phyloP scores from a whole-genome alignment of 2,329 filamentous ascomycete species.

The Fusarium goolgardi region DNA sequence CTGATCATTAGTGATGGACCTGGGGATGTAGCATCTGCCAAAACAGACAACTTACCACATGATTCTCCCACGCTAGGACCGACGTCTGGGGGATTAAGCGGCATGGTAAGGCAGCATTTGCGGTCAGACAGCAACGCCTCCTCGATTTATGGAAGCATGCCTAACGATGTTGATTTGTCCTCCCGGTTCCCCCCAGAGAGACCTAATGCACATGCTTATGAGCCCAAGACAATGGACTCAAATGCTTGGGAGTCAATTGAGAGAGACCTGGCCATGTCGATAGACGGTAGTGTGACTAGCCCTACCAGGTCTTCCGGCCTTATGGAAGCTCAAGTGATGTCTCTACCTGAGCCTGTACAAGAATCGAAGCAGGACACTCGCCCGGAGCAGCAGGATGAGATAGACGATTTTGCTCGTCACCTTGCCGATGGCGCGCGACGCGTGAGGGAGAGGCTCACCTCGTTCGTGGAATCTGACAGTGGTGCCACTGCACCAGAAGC shows the following conservation, averaged over 20 bases:
- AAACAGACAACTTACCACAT: conserved; percentile 35
- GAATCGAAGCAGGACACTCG: conserved; percentile 50
- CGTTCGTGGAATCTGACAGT: conserved; percentile 72
- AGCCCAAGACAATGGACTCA: conserved; percentile 47
- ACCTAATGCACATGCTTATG: conserved; percentile 40
- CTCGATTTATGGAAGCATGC: conserved; percentile 73
- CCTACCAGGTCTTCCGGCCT: conserved; percentile 38
- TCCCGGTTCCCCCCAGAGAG: conserved; percentile 53
- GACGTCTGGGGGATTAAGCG: conserved; percentile 72
- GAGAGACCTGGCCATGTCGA: conserved; percentile 44
- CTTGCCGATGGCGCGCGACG: conserved; percentile 76
- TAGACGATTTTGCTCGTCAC: conserved; percentile 76
- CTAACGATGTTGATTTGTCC: conserved; percentile 51
- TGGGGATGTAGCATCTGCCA: background rate
- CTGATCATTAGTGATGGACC: conserved; percentile 49
- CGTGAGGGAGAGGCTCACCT: conserved; percentile 78
- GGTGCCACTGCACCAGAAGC: conserved; percentile 48
- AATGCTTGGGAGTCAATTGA: conserved; percentile 61
- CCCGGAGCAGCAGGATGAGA: conserved; percentile 64
- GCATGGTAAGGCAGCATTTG: conserved; percentile 86
- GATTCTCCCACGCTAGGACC: conserved; percentile 88
- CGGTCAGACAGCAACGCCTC: conserved; percentile 84
- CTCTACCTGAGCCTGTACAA: conserved; percentile 11
- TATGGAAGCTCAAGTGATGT: conserved; percentile 29
- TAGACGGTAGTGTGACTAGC: conserved; percentile 42